phyloP scores from a whole-genome alignment of 371 early-diverging fungal species.

The Mucor racemosus region DNA sequence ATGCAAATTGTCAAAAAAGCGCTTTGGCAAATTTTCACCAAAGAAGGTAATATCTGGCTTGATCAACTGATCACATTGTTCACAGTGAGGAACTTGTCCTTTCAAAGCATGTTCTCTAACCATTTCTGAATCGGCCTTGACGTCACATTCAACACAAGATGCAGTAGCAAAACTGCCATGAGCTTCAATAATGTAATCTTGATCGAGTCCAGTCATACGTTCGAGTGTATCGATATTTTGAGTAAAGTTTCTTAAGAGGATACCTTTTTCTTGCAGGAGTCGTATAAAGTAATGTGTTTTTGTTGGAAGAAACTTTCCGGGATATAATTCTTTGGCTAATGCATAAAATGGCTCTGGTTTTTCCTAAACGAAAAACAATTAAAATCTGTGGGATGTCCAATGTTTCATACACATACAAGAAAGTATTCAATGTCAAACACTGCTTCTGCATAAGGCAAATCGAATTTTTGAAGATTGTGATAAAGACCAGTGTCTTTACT shows the following conservation, averaged over 20 bases:
- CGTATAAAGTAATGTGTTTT: conserved; percentile 86
- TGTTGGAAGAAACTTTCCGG: conserved; percentile 84
- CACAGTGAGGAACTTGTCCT: conserved; percentile 73
- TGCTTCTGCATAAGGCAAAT: conserved; percentile 91
- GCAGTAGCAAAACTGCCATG: conserved; percentile 93
- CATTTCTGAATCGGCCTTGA: conserved; percentile 37
- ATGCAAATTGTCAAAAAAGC: conserved; percentile 65
- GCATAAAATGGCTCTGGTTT: conserved; percentile 89
- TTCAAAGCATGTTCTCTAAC: conserved; percentile 52
- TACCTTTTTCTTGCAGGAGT: conserved; percentile 72
- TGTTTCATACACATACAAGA: conserved; percentile 41
- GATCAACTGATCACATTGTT: conserved; percentile 70
- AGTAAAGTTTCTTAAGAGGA: conserved; percentile 86
- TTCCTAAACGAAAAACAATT: conserved; percentile 37
- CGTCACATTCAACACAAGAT: conserved; percentile 70
- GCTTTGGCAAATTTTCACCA: conserved; percentile 85
- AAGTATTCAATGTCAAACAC: conserved; percentile 95
- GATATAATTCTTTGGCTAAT: conserved; percentile 91
- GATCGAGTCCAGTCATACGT: conserved; percentile 78
- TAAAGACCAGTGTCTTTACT: conserved; percentile 93
- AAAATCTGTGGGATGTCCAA: too few species aligned
- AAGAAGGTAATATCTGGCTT: conserved; percentile 97
- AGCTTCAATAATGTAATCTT: conserved; percentile 84
- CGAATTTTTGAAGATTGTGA: conserved; percentile 84
- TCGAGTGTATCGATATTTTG: conserved; percentile 98